Evolutionary conservation across 768 basidiomycete species (phyloP).

Genomic region (Sporobolomyces phaffii): DNA sequence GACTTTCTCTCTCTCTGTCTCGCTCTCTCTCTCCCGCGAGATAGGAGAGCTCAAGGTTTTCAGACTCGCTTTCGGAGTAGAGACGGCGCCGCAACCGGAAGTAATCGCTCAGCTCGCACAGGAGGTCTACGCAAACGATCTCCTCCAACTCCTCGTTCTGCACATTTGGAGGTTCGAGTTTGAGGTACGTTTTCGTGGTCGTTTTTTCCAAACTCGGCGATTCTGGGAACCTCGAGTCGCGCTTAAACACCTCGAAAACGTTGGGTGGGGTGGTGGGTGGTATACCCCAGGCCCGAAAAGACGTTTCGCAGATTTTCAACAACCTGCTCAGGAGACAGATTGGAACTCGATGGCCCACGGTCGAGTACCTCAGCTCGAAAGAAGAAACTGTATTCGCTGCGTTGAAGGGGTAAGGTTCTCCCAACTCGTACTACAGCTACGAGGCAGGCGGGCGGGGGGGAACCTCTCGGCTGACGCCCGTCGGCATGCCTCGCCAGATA

Average conservation of each 20-base stretch:
- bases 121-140: conserved; percentile 86
- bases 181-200: conserved; percentile 65
- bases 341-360: conserved; percentile 88
- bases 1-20: conserved; percentile 5
- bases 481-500: no score
- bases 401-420: conserved; percentile 56
- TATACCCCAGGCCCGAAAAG: conserved; percentile 53
- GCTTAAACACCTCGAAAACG: no score
- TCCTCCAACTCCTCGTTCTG: conserved; percentile 71
- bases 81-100: conserved; percentile 74
- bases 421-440: no score
- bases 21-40: not conserved
- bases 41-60: no score
- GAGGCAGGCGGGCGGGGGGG: no score
- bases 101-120: conserved; percentile 89
- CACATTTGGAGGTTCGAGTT: conserved; percentile 86
- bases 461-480: no score
- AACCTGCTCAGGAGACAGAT: conserved; percentile 66
- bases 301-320: conserved; percentile 51
- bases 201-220: no score
- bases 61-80: conserved; percentile 33
- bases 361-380: conserved; percentile 78
- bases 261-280: no score
- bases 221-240: no score
- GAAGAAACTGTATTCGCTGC: conserved; percentile 71